A percentile compares a stretch with the other conserved stretches of the same genome.
Conservation (phyloP, 2,329 filamentous ascomycete genomes). For the Ceratocystis alfenasii region DNA sequence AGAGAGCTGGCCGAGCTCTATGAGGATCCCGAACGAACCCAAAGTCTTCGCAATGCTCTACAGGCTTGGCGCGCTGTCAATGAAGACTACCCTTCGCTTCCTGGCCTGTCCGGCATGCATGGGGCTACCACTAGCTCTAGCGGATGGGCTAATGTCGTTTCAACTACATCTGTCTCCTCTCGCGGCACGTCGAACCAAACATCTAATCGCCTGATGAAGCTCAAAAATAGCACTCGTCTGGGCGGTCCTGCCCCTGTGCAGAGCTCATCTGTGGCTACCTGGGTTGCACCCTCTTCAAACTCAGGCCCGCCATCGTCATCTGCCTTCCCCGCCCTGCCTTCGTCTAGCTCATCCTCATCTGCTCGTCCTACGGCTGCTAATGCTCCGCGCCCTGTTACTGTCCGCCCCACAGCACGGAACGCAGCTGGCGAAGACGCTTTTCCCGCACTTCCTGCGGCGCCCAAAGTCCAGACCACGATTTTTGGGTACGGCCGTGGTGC, state of each 20-base stretch:
- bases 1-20: conserved; percentile 89
- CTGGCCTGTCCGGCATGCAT: conserved; percentile 58
- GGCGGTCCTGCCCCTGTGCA: conserved; percentile 28
- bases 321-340: conserved; percentile 37
- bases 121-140: conserved; percentile 45
- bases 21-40: conserved; percentile 65
- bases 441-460: conserved; percentile 67
- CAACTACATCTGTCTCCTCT: conserved; percentile 41
- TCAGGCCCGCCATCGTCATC: conserved; percentile 25
- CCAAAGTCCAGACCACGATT: conserved; percentile 53
- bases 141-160: conserved; percentile 49
- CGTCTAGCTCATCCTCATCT: conserved; percentile 17
- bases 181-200: conserved; percentile 35
- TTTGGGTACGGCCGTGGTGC: conserved; percentile 47
- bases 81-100: conserved; percentile 85
- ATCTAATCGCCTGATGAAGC: conserved; percentile 44
- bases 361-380: conserved; percentile 15
- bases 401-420: conserved; percentile 13
- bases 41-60: conserved; percentile 69
- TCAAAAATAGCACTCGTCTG: conserved; percentile 46
- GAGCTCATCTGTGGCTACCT: conserved; percentile 15
- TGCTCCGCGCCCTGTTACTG: background rate
- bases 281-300: conserved; percentile 24
- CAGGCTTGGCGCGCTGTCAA: conserved; percentile 93
- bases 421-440: conserved; percentile 50